Percentiles rank a stretch among this genome's conserved stretches.
Evolutionary conservation across 1,139 yeast species (phyloP).

Genomic region (Meyerozyma guilliermondii): DNA sequence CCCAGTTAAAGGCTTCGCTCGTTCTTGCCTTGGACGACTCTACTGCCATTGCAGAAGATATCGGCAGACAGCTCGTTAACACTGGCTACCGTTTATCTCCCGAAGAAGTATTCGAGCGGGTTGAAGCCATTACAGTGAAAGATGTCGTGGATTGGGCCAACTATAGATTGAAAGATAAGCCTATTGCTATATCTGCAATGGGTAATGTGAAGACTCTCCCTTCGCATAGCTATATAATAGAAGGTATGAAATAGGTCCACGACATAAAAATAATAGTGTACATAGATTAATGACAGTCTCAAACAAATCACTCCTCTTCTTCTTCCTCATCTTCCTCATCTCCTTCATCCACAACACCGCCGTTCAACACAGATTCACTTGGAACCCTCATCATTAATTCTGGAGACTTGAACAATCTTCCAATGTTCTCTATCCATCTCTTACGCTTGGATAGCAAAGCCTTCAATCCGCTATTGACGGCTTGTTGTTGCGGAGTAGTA

Average conservation of each 20-base stretch:
- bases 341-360: background rate
- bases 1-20: conserved; percentile 89
- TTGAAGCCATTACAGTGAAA: conserved; percentile 69
- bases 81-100: conserved; percentile 90
- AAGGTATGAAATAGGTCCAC: conserved; percentile 24
- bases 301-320: conserved; percentile 20
- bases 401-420: conserved; percentile 69
- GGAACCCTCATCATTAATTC: conserved; percentile 78
- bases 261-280: conserved; percentile 9
- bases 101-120: conserved; percentile 84
- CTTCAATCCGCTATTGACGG: conserved; percentile 71
- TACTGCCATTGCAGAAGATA: conserved; percentile 95
- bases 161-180: conserved; percentile 70
- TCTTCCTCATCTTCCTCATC: conserved; percentile 33
- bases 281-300: conserved; percentile 2
- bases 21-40: conserved; percentile 89
- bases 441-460: conserved; percentile 78
- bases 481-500: conserved; percentile 36
- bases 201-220: conserved; percentile 73
- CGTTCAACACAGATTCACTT: conserved; percentile 41
- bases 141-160: conserved; percentile 91
- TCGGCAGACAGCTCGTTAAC: conserved; percentile 93
- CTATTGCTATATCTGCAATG: conserved; percentile 83
- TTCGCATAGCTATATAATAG: conserved; percentile 47
- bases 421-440: conserved; percentile 88